Percentiles rank a stretch among this genome's conserved stretches.
phyloP scores from a whole-genome alignment of 768 basidiomycete species.

The Hypsizygus marmoreus region DNA sequence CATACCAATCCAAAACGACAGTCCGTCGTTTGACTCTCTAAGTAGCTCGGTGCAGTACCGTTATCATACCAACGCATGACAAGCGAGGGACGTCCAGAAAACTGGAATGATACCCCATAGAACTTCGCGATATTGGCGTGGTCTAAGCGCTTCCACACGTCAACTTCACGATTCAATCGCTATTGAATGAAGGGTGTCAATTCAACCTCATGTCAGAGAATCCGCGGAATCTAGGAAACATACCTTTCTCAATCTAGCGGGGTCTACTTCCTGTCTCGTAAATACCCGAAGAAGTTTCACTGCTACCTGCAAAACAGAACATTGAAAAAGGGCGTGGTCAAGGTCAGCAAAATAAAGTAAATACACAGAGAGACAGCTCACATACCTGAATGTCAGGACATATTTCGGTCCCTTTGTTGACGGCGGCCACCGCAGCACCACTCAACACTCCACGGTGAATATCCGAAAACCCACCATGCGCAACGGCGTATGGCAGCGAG shows the following conservation, averaged over 20 bases:
- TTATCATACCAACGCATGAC: constrained; percentile 43
- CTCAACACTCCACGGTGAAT: constrained; percentile 22
- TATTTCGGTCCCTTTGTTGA: neutral
- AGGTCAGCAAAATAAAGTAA: too few relatives aligned
- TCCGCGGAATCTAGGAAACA: too few relatives aligned
- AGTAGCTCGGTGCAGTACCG: constrained; percentile 24
- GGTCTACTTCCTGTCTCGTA: constrained; percentile 18
- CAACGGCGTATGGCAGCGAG: constrained; percentile 9
- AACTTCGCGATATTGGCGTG: constrained; percentile 44
- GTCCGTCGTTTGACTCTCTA: constrained; percentile 10
- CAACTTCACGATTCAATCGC: constrained; percentile 44
- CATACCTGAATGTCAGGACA: neutral
- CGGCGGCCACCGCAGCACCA: neutral
- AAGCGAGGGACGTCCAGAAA: constrained; percentile 33
- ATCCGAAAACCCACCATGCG: constrained; percentile 29
- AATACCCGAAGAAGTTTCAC: constrained; percentile 27
- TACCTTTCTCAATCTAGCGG: constrained; percentile 19
- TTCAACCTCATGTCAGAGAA: neutral
- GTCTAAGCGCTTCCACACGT: constrained; percentile 39
- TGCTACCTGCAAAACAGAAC: constrained; percentile 18
- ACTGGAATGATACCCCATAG: constrained; percentile 39
- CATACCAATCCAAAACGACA: constrained; percentile 13
- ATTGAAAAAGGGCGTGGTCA: neutral
- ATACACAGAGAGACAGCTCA: too few relatives aligned
- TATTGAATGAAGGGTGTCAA: constrained; percentile 11